Conservation (phyloP, 345 rosid genomes). For the Tarenaya hassleriana region DNA sequence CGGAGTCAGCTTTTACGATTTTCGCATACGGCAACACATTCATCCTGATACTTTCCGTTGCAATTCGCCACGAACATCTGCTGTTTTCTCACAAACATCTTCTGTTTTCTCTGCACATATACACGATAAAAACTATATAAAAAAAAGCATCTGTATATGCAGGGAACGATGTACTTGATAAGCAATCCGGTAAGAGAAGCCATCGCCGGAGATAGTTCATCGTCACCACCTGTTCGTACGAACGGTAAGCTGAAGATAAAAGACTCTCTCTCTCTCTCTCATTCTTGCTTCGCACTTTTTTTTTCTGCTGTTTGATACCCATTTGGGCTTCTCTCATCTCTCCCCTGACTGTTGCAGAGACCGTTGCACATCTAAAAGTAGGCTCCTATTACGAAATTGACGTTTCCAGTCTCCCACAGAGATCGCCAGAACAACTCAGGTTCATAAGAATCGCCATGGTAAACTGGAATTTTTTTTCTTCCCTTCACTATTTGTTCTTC, state of each 20-base stretch:
- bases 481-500: neutral
- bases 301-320: neutral
- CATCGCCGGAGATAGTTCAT: constrained; percentile 22
- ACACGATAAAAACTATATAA: neutral
- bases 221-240: constrained; percentile 10
- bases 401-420: constrained; percentile 44
- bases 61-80: constrained; percentile 4
- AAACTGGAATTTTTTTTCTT: constrained; percentile 16
- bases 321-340: neutral
- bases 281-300: neutral
- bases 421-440: constrained; percentile 53
- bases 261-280: neutral
- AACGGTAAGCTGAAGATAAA: constrained; percentile 9
- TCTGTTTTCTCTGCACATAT: neutral
- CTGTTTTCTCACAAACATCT: neutral
- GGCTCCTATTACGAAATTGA: constrained; percentile 74
- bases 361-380: constrained; percentile 48
- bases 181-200: constrained; percentile 22
- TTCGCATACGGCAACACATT: constrained; percentile 15
- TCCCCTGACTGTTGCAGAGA: constrained; percentile 20
- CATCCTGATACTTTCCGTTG: constrained; percentile 8
- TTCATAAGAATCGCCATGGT: constrained; percentile 67
- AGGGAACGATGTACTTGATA: constrained; percentile 24
- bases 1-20: constrained; percentile 11
- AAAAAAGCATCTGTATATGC: neutral